Percentiles rank a stretch among this genome's conserved stretches.
phyloP scores from a whole-genome alignment of 2,329 filamentous ascomycete species.

The Allantophomopsis cytisporea region DNA sequence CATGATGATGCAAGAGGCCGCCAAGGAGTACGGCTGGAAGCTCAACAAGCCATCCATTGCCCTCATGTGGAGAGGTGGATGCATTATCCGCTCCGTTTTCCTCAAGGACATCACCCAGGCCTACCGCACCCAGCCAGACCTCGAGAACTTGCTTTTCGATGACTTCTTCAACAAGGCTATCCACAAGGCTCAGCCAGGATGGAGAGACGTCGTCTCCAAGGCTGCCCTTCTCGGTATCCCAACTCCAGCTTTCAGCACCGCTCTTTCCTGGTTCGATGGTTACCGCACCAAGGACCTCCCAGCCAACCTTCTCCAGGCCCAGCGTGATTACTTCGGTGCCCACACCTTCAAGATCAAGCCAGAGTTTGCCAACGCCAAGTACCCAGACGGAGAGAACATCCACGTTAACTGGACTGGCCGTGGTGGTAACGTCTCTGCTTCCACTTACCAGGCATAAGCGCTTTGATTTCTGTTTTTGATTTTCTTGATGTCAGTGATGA shows the following conservation, averaged over 20 bases:
- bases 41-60: constrained; percentile 99
- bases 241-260: constrained; percentile 91
- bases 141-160: constrained; percentile 97
- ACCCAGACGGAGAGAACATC: constrained; percentile 74
- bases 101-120: constrained; percentile 98
- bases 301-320: constrained; percentile 95
- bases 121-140: constrained; percentile 85
- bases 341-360: constrained; percentile 87
- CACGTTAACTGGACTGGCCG: constrained; percentile 99
- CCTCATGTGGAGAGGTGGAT: constrained; percentile 99
- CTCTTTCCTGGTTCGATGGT: constrained; percentile 96
- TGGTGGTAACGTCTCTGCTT: constrained; percentile 92
- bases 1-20: constrained; percentile 99
- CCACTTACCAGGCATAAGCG: constrained; percentile 85
- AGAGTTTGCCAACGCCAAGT: constrained; percentile 62
- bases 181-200: constrained; percentile 85
- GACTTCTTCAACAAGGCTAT: constrained; percentile 99
- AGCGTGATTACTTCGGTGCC: constrained; percentile 98
- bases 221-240: constrained; percentile 89
- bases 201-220: constrained; percentile 86
- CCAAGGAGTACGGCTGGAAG: constrained; percentile 94
- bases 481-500: too few species aligned
- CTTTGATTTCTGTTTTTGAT: not conserved
- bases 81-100: constrained; percentile 99
- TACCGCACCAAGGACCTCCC: constrained; percentile 96